Percentiles rank a stretch among this genome's conserved stretches.
phyloP scores from a whole-genome alignment of 2,329 filamentous ascomycete species.

The Nemania diffusa region DNA sequence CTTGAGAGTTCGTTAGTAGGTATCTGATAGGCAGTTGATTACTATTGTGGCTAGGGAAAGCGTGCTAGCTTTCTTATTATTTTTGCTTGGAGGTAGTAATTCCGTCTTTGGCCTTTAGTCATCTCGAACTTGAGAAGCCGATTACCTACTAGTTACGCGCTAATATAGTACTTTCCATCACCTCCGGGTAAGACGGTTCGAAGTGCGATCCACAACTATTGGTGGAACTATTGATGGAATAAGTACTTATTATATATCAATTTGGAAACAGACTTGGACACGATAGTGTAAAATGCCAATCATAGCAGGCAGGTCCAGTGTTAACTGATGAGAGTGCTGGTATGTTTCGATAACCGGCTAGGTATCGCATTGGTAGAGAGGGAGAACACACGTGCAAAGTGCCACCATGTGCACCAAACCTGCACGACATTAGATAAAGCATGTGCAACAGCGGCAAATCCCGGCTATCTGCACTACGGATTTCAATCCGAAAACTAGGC shows the following conservation, averaged over 20 bases:
- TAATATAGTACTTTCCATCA: conserved; percentile 1
- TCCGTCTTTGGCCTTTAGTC: background rate
- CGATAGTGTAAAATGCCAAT: background rate
- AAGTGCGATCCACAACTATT: conserved; percentile 23
- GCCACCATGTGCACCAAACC: conserved; percentile 9
- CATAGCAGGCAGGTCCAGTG: background rate
- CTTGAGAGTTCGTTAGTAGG: background rate
- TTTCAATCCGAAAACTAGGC: conserved; percentile 1
- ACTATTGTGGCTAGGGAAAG: background rate
- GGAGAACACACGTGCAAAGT: background rate
- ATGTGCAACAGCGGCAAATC: conserved; percentile 18
- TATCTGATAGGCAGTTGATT: background rate
- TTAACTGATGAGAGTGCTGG: background rate
- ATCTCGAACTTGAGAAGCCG: background rate
- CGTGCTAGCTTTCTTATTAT: conserved; percentile 4
- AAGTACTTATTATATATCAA: conserved; percentile 8
- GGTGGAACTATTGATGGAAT: conserved; percentile 26
- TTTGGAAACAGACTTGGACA: conserved; percentile 1
- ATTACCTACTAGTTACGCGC: background rate
- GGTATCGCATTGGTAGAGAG: background rate
- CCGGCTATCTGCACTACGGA: conserved; percentile 6
- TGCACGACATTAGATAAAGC: conserved; percentile 28
- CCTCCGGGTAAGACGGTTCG: conserved; percentile 7
- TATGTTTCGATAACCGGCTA: background rate
- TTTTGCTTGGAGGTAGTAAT: background rate